Evolutionary conservation across 1,284 basidiomycete species (phyloP).

Genomic region (Sphagnurus paluster): DNA sequence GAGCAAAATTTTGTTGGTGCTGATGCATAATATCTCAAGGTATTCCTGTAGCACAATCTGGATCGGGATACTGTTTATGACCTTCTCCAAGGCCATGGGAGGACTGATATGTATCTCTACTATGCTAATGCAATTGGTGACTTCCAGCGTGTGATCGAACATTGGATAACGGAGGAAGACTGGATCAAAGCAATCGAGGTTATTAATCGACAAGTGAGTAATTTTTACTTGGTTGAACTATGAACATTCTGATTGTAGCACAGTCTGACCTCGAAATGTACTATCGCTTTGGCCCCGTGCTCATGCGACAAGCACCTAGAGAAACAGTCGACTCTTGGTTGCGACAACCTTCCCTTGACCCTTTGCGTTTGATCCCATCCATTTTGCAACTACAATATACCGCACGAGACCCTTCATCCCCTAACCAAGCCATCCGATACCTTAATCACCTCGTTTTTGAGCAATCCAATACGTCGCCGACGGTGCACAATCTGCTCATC

Average conservation of each 20-base stretch:
- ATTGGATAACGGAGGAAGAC: conserved; percentile 90
- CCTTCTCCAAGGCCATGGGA: conserved; percentile 90
- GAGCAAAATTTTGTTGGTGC: neutral
- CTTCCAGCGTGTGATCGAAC: conserved; percentile 83
- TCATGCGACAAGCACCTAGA: conserved; percentile 85
- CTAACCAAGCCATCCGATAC: conserved; percentile 87
- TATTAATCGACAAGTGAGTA: conserved; percentile 78
- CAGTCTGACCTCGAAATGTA: conserved; percentile 86
- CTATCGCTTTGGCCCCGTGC: conserved; percentile 88
- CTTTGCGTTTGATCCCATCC: conserved; percentile 87
- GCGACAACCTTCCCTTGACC: conserved; percentile 77
- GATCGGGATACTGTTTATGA: conserved; percentile 88
- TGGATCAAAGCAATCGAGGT: conserved; percentile 91
- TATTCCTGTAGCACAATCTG: conserved; percentile 86
- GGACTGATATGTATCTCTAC: conserved; percentile 90
- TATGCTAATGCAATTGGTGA: conserved; percentile 87
- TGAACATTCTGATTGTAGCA: conserved; percentile 9
- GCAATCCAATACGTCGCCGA: conserved; percentile 77
- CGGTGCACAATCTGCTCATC: conserved; percentile 92
- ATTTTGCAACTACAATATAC: conserved; percentile 79
- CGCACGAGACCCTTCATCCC: conserved; percentile 66
- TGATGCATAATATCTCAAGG: conserved; percentile 6
- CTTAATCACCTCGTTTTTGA: conserved; percentile 84
- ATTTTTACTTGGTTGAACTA: neutral
- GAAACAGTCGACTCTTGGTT: conserved; percentile 94